Percentiles rank a stretch among this genome's conserved stretches.
Evolutionary conservation across 1,284 basidiomycete species (phyloP).

Genomic region (Fereydounia khargensis): DNA sequence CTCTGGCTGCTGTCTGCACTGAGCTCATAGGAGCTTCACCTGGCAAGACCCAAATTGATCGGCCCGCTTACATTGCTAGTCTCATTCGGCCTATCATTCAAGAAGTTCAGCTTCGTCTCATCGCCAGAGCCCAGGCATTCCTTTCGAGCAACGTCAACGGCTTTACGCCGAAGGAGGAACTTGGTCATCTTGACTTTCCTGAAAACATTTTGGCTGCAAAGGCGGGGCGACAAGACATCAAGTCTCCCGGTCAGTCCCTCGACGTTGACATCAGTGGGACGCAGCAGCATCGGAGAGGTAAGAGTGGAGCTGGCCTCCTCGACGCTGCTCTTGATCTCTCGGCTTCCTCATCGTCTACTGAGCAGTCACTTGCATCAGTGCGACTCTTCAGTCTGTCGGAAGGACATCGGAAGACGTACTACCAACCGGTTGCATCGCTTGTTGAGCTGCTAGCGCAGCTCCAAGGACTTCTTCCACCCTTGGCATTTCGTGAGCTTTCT

Average conservation of each 20-base stretch:
- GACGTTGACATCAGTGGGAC: background rate
- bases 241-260: background rate
- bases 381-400: slow-evolving; percentile 18
- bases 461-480: slow-evolving; percentile 10
- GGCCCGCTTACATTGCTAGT: no score
- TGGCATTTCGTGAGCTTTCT: slow-evolving; percentile 11
- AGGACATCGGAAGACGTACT: slow-evolving; percentile 12
- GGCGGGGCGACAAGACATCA: no score
- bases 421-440: slow-evolving; percentile 12
- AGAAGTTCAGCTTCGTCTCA: slow-evolving; percentile 15
- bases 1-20: background rate
- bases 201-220: slow-evolving; percentile 6
- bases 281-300: slow-evolving; percentile 13
- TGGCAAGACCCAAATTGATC: no score
- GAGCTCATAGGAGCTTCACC: background rate
- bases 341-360: slow-evolving; percentile 10
- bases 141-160: slow-evolving; percentile 14
- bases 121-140: slow-evolving; percentile 13
- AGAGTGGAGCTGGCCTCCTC: slow-evolving; percentile 28
- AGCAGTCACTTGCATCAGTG: slow-evolving; percentile 12
- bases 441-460: slow-evolving; percentile 26
- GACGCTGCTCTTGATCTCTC: slow-evolving; percentile 24
- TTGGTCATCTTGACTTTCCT: slow-evolving; percentile 25
- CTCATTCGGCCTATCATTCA: no score
- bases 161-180: slow-evolving; percentile 13